These are phyloP conservation scores for Papilionanthe hybrid DNA, from an alignment of 116 monocot species.

Conservation along the genomic window DNA sequence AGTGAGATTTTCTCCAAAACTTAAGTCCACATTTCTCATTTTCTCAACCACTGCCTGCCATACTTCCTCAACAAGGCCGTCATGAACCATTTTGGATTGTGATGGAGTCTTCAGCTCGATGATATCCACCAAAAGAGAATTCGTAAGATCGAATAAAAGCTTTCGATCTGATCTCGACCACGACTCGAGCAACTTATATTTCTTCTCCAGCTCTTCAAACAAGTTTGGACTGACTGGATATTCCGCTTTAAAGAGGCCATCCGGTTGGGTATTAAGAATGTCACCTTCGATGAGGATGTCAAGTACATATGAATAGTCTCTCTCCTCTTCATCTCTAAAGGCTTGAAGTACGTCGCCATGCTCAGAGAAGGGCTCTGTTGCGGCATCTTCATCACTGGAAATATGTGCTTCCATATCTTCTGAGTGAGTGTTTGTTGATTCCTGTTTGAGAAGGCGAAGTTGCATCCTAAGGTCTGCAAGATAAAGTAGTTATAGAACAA, in stretches of 20 bases:
- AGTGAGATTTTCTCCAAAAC: slow-evolving; percentile 18
- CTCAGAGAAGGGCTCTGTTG: not conserved
- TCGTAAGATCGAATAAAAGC: slow-evolving; percentile 76
- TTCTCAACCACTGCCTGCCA: slow-evolving; percentile 42
- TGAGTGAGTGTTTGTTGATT: slow-evolving; percentile 23
- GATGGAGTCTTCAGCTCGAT: slow-evolving; percentile 14
- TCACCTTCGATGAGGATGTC: slow-evolving; percentile 54
- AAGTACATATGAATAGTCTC: slow-evolving; percentile 62
- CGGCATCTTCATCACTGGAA: slow-evolving; percentile 36
- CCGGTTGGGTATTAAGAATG: slow-evolving; percentile 14
- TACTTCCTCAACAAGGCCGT: slow-evolving; percentile 38
- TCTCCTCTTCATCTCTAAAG: slow-evolving; percentile 52
- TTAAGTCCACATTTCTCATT: slow-evolving; percentile 18
- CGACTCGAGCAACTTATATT: slow-evolving; percentile 25
- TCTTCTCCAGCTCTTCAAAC: slow-evolving; percentile 66
- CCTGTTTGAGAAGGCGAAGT: slow-evolving; percentile 65
- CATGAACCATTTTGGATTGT: slow-evolving; percentile 17
- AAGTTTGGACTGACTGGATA: slow-evolving; percentile 20
- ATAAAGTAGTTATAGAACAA: not conserved
- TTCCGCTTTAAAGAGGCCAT: slow-evolving; percentile 19
- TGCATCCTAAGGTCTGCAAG: slow-evolving; percentile 67
- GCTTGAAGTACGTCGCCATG: slow-evolving; percentile 13
- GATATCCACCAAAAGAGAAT: slow-evolving; percentile 22
- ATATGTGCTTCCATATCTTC: slow-evolving; percentile 22
- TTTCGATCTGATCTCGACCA: slow-evolving; percentile 72